Evolutionary conservation across 169 alveolate genomes (phyloP).

Genomic region (Theileria equi): DNA sequence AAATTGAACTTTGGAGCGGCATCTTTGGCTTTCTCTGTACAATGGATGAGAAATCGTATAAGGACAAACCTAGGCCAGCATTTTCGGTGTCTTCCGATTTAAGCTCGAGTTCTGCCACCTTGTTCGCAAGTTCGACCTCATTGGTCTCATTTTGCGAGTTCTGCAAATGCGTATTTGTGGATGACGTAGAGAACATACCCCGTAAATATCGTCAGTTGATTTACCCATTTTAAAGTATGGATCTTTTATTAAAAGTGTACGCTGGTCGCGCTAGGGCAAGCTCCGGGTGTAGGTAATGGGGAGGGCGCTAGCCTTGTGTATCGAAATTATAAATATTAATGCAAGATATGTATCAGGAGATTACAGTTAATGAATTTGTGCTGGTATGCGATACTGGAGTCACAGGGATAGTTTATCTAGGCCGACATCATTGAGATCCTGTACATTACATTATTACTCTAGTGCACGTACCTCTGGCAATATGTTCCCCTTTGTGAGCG

Average conservation of each 20-base stretch:
- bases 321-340: not conserved
- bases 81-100: conserved; percentile 1
- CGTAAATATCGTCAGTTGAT: conserved; percentile 4
- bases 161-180: not conserved
- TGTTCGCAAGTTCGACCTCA: conserved; percentile 8
- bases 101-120: not conserved
- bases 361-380: not conserved
- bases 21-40: conserved; percentile 29
- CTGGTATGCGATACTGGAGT: not conserved
- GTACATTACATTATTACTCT: not conserved
- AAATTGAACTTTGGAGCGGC: conserved; percentile 75
- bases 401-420: conserved; percentile 24
- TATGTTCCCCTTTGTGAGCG: conserved; percentile 47
- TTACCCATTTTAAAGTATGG: conserved; percentile 1
- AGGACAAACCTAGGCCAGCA: not conserved
- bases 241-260: not conserved
- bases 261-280: not conserved
- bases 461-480: conserved; percentile 27
- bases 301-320: not conserved
- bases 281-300: not conserved
- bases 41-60: not conserved
- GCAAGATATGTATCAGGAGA: not conserved
- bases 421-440: conserved; percentile 10
- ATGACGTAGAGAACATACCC: not conserved
- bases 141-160: not conserved